A percentile compares a stretch with the other conserved stretches of the same genome.
These are phyloP conservation scores for Haberlea rhodopensis DNA, from an alignment of 257 asterid genomes.

Conservation along the genomic window DNA sequence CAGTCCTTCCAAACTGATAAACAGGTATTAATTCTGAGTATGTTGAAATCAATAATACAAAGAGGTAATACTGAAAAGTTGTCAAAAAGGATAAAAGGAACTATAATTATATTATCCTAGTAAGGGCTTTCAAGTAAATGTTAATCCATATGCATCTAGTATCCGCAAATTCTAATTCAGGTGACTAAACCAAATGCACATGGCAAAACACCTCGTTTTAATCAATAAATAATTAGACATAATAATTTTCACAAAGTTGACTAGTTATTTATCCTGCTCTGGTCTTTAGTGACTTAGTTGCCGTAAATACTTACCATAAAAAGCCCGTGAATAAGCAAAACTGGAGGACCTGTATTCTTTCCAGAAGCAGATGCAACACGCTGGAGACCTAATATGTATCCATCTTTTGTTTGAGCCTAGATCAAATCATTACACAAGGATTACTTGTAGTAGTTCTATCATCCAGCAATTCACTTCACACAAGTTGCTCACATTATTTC, in stretches of 20 bases:
- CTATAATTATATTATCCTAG: neutral
- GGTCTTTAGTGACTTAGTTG: neutral
- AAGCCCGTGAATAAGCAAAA: constrained; percentile 88
- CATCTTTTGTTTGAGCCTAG: constrained; percentile 79
- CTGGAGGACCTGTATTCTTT: constrained; percentile 52
- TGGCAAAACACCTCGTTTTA: neutral
- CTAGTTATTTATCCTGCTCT: too few species aligned
- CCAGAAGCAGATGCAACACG: constrained; percentile 68
- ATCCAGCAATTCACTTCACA: constrained; percentile 1
- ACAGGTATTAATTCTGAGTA: neutral
- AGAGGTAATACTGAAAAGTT: neutral
- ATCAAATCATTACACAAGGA: constrained; percentile 4
- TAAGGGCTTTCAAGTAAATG: neutral
- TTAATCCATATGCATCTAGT: neutral
- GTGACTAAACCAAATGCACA: neutral
- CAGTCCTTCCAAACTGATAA: neutral
- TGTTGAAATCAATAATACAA: neutral
- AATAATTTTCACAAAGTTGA: too few species aligned
- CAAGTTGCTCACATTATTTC: neutral
- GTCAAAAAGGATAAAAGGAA: neutral
- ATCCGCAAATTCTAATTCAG: neutral
- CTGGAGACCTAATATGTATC: constrained; percentile 82
- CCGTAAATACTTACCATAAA: constrained; percentile 53
- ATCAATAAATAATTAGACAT: too few species aligned
- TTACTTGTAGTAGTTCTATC: constrained; percentile 3